Evolutionary conservation across 345 rosid genomes (phyloP), one percentile per base, ranked within the genome.

Genomic region (Geranium brycei): DNA sequence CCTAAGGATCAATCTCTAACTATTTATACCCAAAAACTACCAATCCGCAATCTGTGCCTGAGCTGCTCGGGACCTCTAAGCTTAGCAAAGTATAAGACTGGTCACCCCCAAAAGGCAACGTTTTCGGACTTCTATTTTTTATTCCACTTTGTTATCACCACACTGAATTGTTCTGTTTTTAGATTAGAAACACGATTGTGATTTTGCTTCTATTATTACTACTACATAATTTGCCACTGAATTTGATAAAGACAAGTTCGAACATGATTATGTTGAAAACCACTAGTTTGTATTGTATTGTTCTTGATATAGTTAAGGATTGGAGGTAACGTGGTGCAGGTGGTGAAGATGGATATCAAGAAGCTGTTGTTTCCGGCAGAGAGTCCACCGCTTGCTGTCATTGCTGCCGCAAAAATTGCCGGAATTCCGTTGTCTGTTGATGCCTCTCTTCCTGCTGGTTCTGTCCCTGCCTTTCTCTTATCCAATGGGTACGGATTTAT

Each of bases 361-460:
- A 68, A 65, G 51, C 64, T 87, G 60, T 81, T 75, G 0, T 86
- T 83, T 66, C 51, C 88, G 1, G 73, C 82, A 0, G 90, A 88
- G 3, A 68, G 69, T 41, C 96, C 89, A 19, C 88, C 93, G 0
- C 79, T 91, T 7, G 62, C 87, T 1, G 87, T 85, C 61, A 81
- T 88, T 57, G 78, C 67, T 56, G 91, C 95, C 3, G 80, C 83
- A 31, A 76, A 77, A 74, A 67, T 88, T 63, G 77, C 87, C 3
- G 67, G 72, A 15, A 31, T 85, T 66, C 31, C 76, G 38, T 59
- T 83, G 0, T 67, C 75, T 0, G 14, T 68, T 3, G 77, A 79
- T 19, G 32, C 78, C 38, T 23, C 64, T 31, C 58, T 70, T 16
- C 31, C 73, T 47, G 59, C 79, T 8, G 73, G 74, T n/a, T 61